Evolutionary conservation across 805 yeast species (phyloP).

Genomic region (Ogataea nakhonphanomensis): DNA sequence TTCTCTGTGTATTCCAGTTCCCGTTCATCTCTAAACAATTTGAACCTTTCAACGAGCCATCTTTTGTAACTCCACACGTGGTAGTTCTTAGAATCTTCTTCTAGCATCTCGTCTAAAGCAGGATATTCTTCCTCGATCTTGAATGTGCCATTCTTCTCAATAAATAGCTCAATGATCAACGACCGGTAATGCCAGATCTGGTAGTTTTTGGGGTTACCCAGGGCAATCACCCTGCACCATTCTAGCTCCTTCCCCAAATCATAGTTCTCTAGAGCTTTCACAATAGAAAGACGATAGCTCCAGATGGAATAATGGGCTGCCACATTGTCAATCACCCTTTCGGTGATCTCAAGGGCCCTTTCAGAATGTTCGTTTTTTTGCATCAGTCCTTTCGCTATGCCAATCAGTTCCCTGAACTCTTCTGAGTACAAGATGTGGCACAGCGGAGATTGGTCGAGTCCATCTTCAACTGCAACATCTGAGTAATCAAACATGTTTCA

Average conservation of each 20-base stretch:
- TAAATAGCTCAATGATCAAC: slow-evolving; percentile 43
- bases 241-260: slow-evolving; percentile 54
- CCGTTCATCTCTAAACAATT: slow-evolving; percentile 38
- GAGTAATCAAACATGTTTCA: slow-evolving; percentile 15
- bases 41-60: slow-evolving; percentile 68
- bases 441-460: slow-evolving; percentile 26
- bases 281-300: slow-evolving; percentile 62
- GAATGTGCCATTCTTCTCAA: slow-evolving; percentile 25
- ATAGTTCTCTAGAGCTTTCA: slow-evolving; percentile 35
- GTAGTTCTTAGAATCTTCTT: slow-evolving; percentile 83
- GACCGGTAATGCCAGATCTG: slow-evolving; percentile 97
- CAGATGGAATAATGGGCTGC: slow-evolving; percentile 94
- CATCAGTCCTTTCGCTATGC: slow-evolving; percentile 58
- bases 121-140: slow-evolving; percentile 58
- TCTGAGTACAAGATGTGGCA: slow-evolving; percentile 70
- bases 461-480: slow-evolving; percentile 13
- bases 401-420: slow-evolving; percentile 64
- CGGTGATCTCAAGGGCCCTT: slow-evolving; percentile 68
- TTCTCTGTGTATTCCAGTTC: slow-evolving; percentile 52
- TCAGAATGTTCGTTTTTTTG: slow-evolving; percentile 57
- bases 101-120: slow-evolving; percentile 62
- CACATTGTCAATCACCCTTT: slow-evolving; percentile 56
- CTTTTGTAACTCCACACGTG: slow-evolving; percentile 94
- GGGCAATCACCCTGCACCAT: slow-evolving; percentile 76
- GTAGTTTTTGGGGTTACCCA: slow-evolving; percentile 82